phyloP scores from a whole-genome alignment of 768 basidiomycete species.

The Filobasidium wieringae region DNA sequence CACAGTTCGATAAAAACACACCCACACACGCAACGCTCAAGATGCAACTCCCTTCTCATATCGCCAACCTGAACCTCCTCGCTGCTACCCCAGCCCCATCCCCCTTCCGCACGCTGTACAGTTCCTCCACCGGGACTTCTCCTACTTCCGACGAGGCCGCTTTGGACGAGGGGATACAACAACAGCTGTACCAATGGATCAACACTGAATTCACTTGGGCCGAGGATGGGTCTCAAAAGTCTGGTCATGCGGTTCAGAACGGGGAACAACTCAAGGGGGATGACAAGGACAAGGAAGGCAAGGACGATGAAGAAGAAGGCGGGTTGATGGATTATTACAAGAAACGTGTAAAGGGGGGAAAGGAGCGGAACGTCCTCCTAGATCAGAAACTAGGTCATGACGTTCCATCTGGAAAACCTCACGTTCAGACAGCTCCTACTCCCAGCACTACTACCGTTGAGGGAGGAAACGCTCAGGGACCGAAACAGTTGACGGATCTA shows the following conservation, averaged over 20 bases:
- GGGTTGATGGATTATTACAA: constrained; percentile 4
- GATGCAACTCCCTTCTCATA: constrained; percentile 13
- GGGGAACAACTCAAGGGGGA: not conserved
- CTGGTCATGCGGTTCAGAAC: not conserved
- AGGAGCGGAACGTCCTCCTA: not conserved
- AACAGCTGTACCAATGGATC: constrained; percentile 14
- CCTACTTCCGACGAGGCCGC: not conserved
- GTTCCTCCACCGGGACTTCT: constrained; percentile 3
- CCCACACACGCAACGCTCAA: not conserved
- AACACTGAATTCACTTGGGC: constrained; percentile 12
- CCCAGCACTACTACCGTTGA: too few relatives aligned
- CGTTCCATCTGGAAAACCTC: too few relatives aligned
- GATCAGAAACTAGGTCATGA: not conserved
- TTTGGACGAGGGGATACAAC: not conserved
- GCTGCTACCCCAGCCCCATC: not conserved
- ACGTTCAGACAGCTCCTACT: too few relatives aligned
- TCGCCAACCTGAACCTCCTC: constrained; percentile 15
- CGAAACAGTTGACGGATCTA: too few relatives aligned
- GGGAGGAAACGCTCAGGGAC: too few relatives aligned
- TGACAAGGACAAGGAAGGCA: not conserved
- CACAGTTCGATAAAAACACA: not conserved
- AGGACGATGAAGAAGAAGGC: not conserved
- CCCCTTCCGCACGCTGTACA: not conserved
- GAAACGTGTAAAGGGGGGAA: not conserved
- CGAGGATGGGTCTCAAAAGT: not conserved